These are phyloP conservation scores for Sideroxylon spinosum DNA, from an alignment of 179 eudicot genomes.

Conservation along the genomic window DNA sequence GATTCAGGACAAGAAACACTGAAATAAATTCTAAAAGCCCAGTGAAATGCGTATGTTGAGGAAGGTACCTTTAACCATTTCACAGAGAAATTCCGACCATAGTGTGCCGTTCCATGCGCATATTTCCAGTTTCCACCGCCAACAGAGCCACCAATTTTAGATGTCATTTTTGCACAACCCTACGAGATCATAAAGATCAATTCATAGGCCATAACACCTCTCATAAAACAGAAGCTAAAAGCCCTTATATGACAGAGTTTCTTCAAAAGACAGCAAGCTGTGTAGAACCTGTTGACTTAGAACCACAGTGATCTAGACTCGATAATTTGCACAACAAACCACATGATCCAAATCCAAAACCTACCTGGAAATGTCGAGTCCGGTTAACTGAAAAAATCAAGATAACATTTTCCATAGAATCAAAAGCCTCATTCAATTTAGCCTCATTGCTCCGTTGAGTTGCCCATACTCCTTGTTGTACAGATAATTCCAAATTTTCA, in stretches of 20 bases:
- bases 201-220: conserved; percentile 14
- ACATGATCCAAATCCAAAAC: conserved; percentile 16
- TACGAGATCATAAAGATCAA: conserved; percentile 28
- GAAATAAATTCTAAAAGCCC: not conserved
- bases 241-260: conserved; percentile 13
- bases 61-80: conserved; percentile 87
- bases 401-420: conserved; percentile 86
- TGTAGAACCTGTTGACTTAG: not conserved
- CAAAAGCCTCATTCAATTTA: conserved; percentile 97
- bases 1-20: conserved; percentile 13
- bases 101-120: conserved; percentile 96
- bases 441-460: conserved; percentile 98
- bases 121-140: conserved; percentile 99
- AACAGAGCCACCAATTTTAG: conserved; percentile 82
- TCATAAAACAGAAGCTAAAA: conserved; percentile 5
- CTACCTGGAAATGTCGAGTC: conserved; percentile 95
- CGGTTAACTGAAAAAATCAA: conserved; percentile 93
- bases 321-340: not conserved
- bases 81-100: conserved; percentile 92
- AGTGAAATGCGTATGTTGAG: not conserved
- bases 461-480: conserved; percentile 99
- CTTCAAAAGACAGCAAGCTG: not conserved
- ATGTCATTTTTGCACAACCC: conserved; percentile 99
- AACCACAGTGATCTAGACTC: conserved; percentile 3
- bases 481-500: conserved; percentile 93